Base-by-base conservation (phyloP, 1,284 basidiomycete genomes). In the Rhodotorula sp. region DNA sequence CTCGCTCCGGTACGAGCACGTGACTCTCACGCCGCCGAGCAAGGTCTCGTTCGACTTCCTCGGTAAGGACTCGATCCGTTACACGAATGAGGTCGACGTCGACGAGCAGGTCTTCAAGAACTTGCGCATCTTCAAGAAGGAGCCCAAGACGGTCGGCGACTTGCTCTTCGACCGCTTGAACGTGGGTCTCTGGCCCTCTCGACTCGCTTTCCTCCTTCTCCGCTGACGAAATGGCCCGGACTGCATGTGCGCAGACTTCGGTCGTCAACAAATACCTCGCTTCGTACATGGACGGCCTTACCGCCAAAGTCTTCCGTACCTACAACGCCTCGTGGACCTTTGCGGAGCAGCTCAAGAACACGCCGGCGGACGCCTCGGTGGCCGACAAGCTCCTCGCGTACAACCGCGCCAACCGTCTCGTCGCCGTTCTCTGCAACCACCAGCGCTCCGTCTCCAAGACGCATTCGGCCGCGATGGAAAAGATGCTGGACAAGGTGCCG, bases 221-320 rank as follows among this genome's bases (percentile, higher is more conserved):
- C 19, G 28, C 56, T 14, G 19, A 26, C 14, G 2, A 19, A 4
- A 0, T 50, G 10, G 10, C 10, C 38, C 38, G 38, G 38, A 34
- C 5, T 14, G 50, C 31, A 18, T 23, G 8, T 23, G 2, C n/a
- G 49, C 79, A 97, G 93, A 95, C 94, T 1, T 82, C 85, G 4
- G 83, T 85, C 4, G 83, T 98, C 72, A 98, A 98, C 84, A 94
- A 93, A 79, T 92, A 97, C 81, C 85, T 98, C 68, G 87, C 87
- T 58, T 87, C 86, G 55, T 93, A 95, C 81, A 98, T 97, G 94
- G 91, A 93, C 76, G 95, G 95, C 23, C 85, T 98, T 34, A 95
- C 94, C 2, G 94, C 94, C 66, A 98, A 97, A 81, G 94, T 98
- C 31, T 98, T 98, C 86, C 94, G 94, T 92, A 98, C 94, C 67